A percentile compares a stretch with the other conserved stretches of the same genome.
Evolutionary conservation across 805 yeast species (phyloP).

Genomic region (Starmerella khaoyaiensis): DNA sequence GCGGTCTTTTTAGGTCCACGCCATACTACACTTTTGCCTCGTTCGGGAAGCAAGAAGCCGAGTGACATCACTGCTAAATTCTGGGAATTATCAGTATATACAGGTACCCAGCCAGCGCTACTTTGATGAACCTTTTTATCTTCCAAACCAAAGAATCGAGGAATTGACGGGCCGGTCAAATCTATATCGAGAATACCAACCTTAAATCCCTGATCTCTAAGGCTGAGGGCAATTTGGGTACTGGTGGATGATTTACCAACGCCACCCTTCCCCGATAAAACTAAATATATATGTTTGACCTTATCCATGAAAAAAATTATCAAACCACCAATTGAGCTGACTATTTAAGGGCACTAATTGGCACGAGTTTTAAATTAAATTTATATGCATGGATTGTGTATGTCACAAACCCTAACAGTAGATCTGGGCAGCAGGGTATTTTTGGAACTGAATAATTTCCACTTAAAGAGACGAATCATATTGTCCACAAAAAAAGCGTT

Average conservation of each 20-base stretch:
- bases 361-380: no score
- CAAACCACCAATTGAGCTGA: background rate
- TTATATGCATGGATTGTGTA: no score
- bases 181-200: slow-evolving; percentile 96
- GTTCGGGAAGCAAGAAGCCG: slow-evolving; percentile 70
- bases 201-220: slow-evolving; percentile 53
- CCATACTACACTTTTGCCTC: slow-evolving; percentile 94
- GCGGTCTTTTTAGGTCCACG: slow-evolving; percentile 97
- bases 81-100: slow-evolving; percentile 35
- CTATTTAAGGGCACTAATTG: no score
- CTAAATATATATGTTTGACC: slow-evolving; percentile 61
- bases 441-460: no score
- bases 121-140: slow-evolving; percentile 66
- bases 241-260: slow-evolving; percentile 96
- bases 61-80: slow-evolving; percentile 65
- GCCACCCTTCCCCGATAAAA: slow-evolving; percentile 76
- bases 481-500: no score
- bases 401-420: no score
- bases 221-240: slow-evolving; percentile 78
- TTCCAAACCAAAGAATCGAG: slow-evolving; percentile 92
- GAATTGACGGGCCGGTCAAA: slow-evolving; percentile 90
- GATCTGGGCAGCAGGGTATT: no score
- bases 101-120: slow-evolving; percentile 86
- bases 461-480: no score
- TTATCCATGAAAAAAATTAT: slow-evolving; percentile 13